phyloP scores from a whole-genome alignment of 495 filamentous ascomycete species.

The Daldinia childiae region DNA sequence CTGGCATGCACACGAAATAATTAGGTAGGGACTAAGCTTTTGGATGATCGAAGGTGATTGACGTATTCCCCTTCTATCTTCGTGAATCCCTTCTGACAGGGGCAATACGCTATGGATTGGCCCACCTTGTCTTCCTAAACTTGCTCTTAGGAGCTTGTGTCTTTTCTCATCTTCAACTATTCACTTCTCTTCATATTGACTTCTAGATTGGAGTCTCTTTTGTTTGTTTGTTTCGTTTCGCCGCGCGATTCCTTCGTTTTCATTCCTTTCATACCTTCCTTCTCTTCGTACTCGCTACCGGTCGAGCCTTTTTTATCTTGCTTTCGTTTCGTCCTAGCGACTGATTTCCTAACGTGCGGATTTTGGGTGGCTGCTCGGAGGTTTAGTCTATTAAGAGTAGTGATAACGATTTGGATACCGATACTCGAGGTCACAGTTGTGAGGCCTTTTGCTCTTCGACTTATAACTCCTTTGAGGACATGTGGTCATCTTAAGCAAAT shows the following conservation, averaged over 20 bases:
- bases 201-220: conserved; percentile 40
- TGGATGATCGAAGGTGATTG: conserved; percentile 15
- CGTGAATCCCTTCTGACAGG: conserved; percentile 22
- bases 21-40: conserved; percentile 20
- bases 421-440: neutral
- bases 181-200: conserved; percentile 35
- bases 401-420: conserved; percentile 1
- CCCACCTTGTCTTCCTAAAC: conserved; percentile 15
- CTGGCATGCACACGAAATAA: conserved; percentile 2
- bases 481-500: conserved; percentile 23
- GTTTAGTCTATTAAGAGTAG: neutral
- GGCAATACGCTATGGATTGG: neutral
- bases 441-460: neutral
- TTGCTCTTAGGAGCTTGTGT: conserved; percentile 24
- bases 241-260: conserved; percentile 25
- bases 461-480: conserved; percentile 23
- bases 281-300: conserved; percentile 34
- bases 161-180: conserved; percentile 28
- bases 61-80: conserved; percentile 13
- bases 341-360: neutral
- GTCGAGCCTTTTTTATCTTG: conserved; percentile 35
- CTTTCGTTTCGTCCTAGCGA: conserved; percentile 17
- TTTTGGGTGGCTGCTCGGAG: neutral
- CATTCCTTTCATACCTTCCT: conserved; percentile 14
- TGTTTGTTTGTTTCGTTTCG: conserved; percentile 44